Conservation (phyloP, 805 yeast species). For the Blastobotrys muscicola region DNA sequence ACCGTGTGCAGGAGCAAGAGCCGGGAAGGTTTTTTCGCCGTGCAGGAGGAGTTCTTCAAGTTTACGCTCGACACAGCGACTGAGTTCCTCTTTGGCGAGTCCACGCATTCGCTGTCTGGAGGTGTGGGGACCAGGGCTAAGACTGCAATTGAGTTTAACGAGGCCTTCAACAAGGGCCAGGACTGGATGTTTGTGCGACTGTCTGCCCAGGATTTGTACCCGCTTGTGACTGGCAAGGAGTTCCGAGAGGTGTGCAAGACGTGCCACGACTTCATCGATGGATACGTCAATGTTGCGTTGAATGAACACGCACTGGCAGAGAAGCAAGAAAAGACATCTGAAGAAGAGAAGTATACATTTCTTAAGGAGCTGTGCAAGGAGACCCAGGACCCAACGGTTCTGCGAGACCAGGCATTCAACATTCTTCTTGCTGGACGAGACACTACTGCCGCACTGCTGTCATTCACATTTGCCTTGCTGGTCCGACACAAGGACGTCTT, state of each 20-base stretch:
- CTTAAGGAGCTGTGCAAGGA: slow-evolving; percentile 40
- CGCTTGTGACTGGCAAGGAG: slow-evolving; percentile 13
- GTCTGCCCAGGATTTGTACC: slow-evolving; percentile 14
- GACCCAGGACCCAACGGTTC: slow-evolving; percentile 37
- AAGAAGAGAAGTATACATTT: slow-evolving; percentile 35
- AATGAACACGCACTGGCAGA: slow-evolving; percentile 2
- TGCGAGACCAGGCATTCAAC: slow-evolving; percentile 43
- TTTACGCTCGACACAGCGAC: slow-evolving; percentile 16
- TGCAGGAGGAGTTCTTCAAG: slow-evolving; percentile 22
- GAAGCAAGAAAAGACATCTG: slow-evolving; percentile 17
- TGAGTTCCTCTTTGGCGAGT: slow-evolving; percentile 19
- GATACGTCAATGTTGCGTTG: slow-evolving; percentile 34
- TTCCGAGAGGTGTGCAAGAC: slow-evolving; percentile 26
- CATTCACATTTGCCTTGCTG: slow-evolving; percentile 38
- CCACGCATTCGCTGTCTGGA: slow-evolving; percentile 3
- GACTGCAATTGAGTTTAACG: neutral
- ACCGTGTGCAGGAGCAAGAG: slow-evolving; percentile 3
- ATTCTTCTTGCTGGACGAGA: slow-evolving; percentile 47
- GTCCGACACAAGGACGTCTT: slow-evolving; percentile 30
- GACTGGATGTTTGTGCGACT: slow-evolving; percentile 1
- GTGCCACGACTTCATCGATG: slow-evolving; percentile 31
- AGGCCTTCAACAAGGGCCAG: slow-evolving; percentile 9
- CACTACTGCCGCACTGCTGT: slow-evolving; percentile 43
- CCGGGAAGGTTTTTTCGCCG: slow-evolving; percentile 15
- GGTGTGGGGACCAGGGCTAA: neutral